These are phyloP conservation scores for Globisporangium perplexum DNA, from an alignment of 352 stramenopile genomes.

Conservation along the genomic window DNA sequence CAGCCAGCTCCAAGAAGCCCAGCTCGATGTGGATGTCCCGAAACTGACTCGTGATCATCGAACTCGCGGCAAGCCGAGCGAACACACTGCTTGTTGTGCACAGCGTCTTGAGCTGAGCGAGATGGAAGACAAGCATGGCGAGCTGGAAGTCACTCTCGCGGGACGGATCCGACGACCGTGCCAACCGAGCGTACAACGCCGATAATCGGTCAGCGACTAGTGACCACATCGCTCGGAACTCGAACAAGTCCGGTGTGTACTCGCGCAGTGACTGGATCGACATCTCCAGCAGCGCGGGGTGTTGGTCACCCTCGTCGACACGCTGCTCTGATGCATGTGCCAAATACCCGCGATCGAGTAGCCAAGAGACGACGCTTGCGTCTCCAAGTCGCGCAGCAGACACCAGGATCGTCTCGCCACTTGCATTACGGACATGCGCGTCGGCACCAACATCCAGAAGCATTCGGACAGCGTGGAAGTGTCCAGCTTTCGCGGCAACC, in stretches of 20 bases:
- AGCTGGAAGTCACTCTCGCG: not conserved
- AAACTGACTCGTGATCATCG: not conserved
- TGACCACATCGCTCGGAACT: not conserved
- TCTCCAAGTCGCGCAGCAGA: not conserved
- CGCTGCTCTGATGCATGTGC: too few relatives aligned
- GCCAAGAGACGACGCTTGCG: not conserved
- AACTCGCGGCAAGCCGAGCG: not conserved
- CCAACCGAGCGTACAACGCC: not conserved
- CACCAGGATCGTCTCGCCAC: not conserved
- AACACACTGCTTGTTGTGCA: not conserved
- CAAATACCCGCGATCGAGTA: not conserved
- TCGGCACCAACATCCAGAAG: not conserved
- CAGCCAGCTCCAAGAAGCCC: not conserved
- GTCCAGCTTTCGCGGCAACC: too few relatives aligned
- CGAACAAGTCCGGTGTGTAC: not conserved
- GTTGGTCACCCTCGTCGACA: not conserved
- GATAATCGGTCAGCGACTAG: not conserved
- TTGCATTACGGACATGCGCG: not conserved
- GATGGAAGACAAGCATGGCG: not conserved
- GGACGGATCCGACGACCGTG: not conserved
- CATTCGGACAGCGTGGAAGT: not conserved
- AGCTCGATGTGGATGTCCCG: not conserved
- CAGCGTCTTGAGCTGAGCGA: not conserved
- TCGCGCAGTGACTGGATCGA: not conserved
- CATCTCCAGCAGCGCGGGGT: not conserved